Evolutionary conservation across 2,329 filamentous ascomycete genomes (phyloP), one percentile per base, ranked within the genome.

Genomic region (Colletotrichum sojae): DNA sequence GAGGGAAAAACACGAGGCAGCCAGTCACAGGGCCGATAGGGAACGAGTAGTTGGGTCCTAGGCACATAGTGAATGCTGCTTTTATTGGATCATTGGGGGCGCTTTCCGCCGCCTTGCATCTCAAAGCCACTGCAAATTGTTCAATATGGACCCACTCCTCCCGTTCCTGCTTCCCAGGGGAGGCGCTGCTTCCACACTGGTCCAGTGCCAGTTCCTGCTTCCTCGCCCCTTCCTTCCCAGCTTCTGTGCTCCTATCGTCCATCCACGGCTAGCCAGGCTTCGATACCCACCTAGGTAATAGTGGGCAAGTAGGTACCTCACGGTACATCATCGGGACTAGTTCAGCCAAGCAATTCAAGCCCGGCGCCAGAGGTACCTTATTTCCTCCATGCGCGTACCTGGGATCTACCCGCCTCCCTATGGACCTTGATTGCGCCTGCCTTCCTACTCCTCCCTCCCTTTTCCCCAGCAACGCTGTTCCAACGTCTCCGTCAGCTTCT

Each of bases 391-490:
- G 8, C 6, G 31, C 31, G 31, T 36, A 36, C 31, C 31, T 36
- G 5, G 22, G 4, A 25, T 10, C 31, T 36, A 36, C 31, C 31
- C 45, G 13, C 56, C n/a, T 48, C 25, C 39, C 39, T 62, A 10
- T 10, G 40, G 22, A 60, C 31, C 59, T 36, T 10, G 31, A 36
- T 36, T 40, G 25, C 31, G 25, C 18, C 56, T 39, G 27, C 45
- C 46, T 27, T 25, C 46, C 36, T 25, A 15, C 56, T 59, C 40
- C 56, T 59, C 20, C 27, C 20, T 10, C n/a, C 64, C 57, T 75
- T 76, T 75, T 72, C 73, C 73, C 73, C 69, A 45, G 73, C 73
- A 75, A 76, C 74, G 64, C 62, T 64, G 45, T 36, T 67, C 56
- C 61, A 69, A 61, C 72, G 54, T 67, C 48, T 46, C 60, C 25